Evolutionary conservation across 1,139 yeast genomes (phyloP).

Genomic region (Taphrina flavorubra): DNA sequence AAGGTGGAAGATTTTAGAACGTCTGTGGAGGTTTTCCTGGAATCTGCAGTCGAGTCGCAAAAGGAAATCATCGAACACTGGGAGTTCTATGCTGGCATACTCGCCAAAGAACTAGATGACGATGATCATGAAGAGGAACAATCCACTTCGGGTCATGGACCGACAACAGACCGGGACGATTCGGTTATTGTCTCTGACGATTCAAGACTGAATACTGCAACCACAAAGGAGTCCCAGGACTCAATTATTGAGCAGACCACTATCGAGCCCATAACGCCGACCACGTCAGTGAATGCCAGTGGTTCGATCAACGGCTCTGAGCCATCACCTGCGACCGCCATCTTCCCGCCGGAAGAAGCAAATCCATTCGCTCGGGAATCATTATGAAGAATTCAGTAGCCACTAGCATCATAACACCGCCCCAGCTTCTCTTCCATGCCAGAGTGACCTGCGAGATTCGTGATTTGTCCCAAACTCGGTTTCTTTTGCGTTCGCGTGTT

Average conservation of each 20-base stretch:
- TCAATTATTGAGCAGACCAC: slow-evolving; percentile 5
- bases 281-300: background rate
- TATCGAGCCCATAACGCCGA: slow-evolving; percentile 22
- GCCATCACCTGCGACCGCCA: slow-evolving; percentile 12
- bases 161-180: background rate
- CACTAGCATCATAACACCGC: background rate
- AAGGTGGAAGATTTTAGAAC: slow-evolving; percentile 86
- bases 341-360: slow-evolving; percentile 32
- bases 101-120: slow-evolving; percentile 39
- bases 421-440: background rate
- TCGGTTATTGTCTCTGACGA: background rate
- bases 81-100: slow-evolving; percentile 30
- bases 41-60: slow-evolving; percentile 88
- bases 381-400: background rate
- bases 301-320: background rate
- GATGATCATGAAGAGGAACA: slow-evolving; percentile 44
- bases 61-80: slow-evolving; percentile 59
- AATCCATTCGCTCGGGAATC: slow-evolving; percentile 37
- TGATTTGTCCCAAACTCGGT: too few species aligned
- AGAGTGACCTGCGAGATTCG: too few species aligned
- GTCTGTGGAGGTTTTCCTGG: slow-evolving; percentile 87
- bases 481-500: too few species aligned
- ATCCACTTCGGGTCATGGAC: background rate
- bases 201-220: background rate
- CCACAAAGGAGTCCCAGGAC: background rate